Evolutionary conservation across 306 rosid species (phyloP), one percentile per base, ranked within the genome.

Genomic region (Vigna trinervia): DNA sequence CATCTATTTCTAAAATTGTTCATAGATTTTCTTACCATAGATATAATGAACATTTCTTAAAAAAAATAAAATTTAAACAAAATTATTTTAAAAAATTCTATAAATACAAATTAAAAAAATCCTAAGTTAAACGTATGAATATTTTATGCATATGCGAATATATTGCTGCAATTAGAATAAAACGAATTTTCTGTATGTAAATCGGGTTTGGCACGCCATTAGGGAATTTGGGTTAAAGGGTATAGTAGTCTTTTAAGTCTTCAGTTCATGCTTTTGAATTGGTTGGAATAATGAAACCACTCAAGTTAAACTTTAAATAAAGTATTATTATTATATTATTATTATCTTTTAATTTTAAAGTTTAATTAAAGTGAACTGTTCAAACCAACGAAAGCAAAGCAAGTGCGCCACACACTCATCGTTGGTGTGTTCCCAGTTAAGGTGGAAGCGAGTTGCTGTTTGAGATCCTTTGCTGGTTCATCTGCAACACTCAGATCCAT

Each of bases 281-380:
- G n/a, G 51, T 36, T 63, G 2, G 2, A 34, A 9, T 15, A 4
- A 64, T 36, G 50, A 63, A 63, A 13, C 14, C 13, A 22, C 9
- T 43, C 5, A 66, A 5, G 12, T 1, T 43, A 43, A 67, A 23
- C 17, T 43, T 17, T 19, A 64, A 28, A 43, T 1, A 43, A 11
- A 1, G 46, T 41, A 41, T 41, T 11, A 43, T 43, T 11, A 30
- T 38, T 8, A 38, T 30, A 30, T 9, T 11, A 30, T 38, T 36
- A 38, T n/a, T 3, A 38, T 65, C 6, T 43, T 43, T 20, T 67
- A 43, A 23, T 22, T 41, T 39, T 19, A 65, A 45, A 45, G 56
- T 67, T 45, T 67, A 45, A 67, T 67, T 67, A 45, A 67, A 67
- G 56, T 67, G 39, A 67, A 66, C 10, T 17, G 7, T 64, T 64